phyloP scores from a whole-genome alignment of 495 filamentous ascomycete species.

The Tuber calosporum region DNA sequence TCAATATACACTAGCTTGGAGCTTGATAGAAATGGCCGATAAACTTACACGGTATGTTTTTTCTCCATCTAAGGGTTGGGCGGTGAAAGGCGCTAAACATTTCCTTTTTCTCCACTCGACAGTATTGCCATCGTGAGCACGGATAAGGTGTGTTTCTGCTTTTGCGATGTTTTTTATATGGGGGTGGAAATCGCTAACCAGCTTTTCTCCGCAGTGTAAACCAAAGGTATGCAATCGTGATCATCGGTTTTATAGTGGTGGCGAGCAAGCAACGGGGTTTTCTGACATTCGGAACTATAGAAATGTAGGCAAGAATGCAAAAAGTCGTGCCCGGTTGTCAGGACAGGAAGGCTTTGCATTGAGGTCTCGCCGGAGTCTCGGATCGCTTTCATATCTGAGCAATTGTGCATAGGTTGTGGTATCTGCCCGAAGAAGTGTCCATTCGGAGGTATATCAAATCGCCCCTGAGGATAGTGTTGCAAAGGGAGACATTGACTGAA shows the following conservation, averaged over 20 bases:
- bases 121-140: slow-evolving; percentile 96
- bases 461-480: neutral
- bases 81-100: neutral
- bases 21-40: slow-evolving; percentile 60
- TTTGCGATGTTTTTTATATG: slow-evolving; percentile 12
- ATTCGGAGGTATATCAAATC: slow-evolving; percentile 54
- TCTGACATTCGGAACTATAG: slow-evolving; percentile 43
- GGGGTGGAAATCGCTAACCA: slow-evolving; percentile 41
- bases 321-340: slow-evolving; percentile 95
- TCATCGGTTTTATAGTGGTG: neutral
- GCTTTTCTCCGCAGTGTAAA: slow-evolving; percentile 64
- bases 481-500: neutral
- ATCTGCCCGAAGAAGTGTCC: slow-evolving; percentile 99
- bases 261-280: neutral
- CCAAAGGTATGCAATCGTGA: slow-evolving; percentile 63
- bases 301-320: slow-evolving; percentile 99
- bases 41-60: slow-evolving; percentile 67
- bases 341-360: slow-evolving; percentile 94
- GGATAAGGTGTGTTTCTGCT: slow-evolving; percentile 69
- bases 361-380: slow-evolving; percentile 85
- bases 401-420: slow-evolving; percentile 93
- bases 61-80: slow-evolving; percentile 36
- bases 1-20: neutral
- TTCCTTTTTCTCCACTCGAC: slow-evolving; percentile 12
- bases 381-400: slow-evolving; percentile 96